Percentiles rank a stretch among this genome's conserved stretches.
Conservation (phyloP, 1,284 basidiomycete species). For the Agaricales sp. region DNA sequence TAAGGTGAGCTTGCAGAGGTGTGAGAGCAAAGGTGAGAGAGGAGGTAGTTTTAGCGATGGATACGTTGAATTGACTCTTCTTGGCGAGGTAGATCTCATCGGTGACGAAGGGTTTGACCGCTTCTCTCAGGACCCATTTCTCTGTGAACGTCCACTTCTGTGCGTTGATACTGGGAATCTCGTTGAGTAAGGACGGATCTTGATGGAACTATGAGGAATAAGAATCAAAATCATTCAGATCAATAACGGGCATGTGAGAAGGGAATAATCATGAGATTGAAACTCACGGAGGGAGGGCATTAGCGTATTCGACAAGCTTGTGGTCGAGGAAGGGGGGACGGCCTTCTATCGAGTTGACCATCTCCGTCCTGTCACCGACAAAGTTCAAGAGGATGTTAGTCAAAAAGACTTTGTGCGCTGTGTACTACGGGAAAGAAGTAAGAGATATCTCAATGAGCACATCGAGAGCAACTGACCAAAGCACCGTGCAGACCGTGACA, state of each 20-base stretch:
- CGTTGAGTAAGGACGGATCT: slow-evolving; percentile 9
- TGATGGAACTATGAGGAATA: slow-evolving; percentile 8
- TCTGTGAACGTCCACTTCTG: slow-evolving; percentile 12
- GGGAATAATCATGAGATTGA: too few relatives aligned
- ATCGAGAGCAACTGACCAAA: neutral
- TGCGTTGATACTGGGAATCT: neutral
- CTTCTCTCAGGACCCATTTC: slow-evolving; percentile 14
- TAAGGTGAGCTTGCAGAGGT: slow-evolving; percentile 6
- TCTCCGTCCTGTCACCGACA: slow-evolving; percentile 12
- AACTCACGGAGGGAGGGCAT: slow-evolving; percentile 12
- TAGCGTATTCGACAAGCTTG: slow-evolving; percentile 13
- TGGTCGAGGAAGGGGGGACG: slow-evolving; percentile 14
- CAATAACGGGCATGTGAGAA: too few relatives aligned
- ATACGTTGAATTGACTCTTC: slow-evolving; percentile 12
- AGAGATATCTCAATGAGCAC: neutral
- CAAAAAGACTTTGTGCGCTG: slow-evolving; percentile 8
- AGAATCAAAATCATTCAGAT: too few relatives aligned
- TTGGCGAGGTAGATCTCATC: slow-evolving; percentile 11
- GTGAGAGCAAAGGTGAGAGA: slow-evolving; percentile 8
- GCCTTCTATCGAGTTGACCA: slow-evolving; percentile 13
- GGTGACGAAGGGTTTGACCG: slow-evolving; percentile 12
- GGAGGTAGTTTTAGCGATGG: neutral
- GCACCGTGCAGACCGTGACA: slow-evolving; percentile 1
- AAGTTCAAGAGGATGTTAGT: slow-evolving; percentile 11
- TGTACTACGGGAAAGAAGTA: slow-evolving; percentile 9